Conservation (phyloP, 495 filamentous ascomycete species). For the Aspergillus leporis region DNA sequence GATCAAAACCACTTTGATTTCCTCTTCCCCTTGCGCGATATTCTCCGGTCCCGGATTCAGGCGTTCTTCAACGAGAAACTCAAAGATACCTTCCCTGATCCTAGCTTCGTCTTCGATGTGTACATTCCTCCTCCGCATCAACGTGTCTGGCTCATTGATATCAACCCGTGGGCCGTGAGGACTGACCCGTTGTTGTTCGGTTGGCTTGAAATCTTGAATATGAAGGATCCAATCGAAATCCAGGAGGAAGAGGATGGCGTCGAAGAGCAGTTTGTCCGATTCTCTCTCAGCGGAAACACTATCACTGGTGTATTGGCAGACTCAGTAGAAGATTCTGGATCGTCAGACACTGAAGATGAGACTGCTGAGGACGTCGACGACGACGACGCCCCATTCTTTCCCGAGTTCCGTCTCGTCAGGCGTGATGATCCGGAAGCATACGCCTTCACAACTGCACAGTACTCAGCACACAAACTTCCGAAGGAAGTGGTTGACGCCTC, state of each 20-base stretch:
- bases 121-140: slow-evolving; percentile 81
- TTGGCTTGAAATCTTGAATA: slow-evolving; percentile 81
- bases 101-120: slow-evolving; percentile 83
- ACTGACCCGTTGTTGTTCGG: slow-evolving; percentile 89
- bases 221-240: slow-evolving; percentile 55
- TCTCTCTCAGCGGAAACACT: slow-evolving; percentile 37
- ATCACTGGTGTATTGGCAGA: slow-evolving; percentile 14
- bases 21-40: slow-evolving; percentile 61
- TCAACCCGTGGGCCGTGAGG: slow-evolving; percentile 91
- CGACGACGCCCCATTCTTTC: slow-evolving; percentile 58
- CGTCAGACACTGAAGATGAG: slow-evolving; percentile 32
- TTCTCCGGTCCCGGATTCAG: slow-evolving; percentile 61
- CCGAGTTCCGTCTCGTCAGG: slow-evolving; percentile 80
- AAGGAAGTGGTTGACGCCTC: slow-evolving; percentile 93
- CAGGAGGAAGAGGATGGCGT: slow-evolving; percentile 35
- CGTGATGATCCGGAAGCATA: slow-evolving; percentile 85
- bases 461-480: slow-evolving; percentile 93
- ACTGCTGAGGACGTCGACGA: slow-evolving; percentile 50
- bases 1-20: slow-evolving; percentile 91
- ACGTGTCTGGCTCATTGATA: slow-evolving; percentile 82
- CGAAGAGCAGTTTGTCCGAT: slow-evolving; percentile 39
- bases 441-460: slow-evolving; percentile 79
- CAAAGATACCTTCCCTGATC: slow-evolving; percentile 76
- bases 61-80: slow-evolving; percentile 74
- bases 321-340: slow-evolving; percentile 24